A percentile compares a stretch with the other conserved stretches of the same genome.
Conservation (phyloP, 192 early-diverging fungal species). For the Piromyces finnis region DNA sequence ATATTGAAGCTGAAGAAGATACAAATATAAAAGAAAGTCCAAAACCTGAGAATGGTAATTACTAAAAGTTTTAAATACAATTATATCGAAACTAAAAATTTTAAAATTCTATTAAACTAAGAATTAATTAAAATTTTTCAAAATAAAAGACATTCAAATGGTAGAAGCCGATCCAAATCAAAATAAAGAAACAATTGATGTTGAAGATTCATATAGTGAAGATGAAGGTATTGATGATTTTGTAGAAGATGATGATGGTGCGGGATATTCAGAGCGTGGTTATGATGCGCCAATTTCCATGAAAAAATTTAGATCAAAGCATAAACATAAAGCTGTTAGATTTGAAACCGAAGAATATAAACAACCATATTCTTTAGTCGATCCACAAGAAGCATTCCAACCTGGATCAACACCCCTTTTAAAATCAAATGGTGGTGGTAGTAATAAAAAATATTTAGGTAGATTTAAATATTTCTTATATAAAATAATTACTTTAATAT, state of each 20-base stretch:
- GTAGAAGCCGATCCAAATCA: neutral
- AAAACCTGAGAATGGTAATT: neutral
- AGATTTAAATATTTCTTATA: neutral
- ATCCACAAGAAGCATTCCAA: slow-evolving; percentile 57
- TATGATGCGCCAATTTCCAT: neutral
- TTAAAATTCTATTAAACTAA: too few relatives aligned
- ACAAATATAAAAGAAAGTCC: neutral
- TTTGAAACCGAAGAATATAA: neutral
- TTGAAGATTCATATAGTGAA: slow-evolving; percentile 13
- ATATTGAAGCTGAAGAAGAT: neutral
- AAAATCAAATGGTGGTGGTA: slow-evolving; percentile 6
- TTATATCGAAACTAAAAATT: too few relatives aligned
- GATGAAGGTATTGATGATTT: slow-evolving; percentile 57
- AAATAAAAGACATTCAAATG: too few relatives aligned
- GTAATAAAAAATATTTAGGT: slow-evolving; percentile 2
- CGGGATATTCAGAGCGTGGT: slow-evolving; percentile 31
- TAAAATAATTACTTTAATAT: too few relatives aligned
- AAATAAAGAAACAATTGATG: slow-evolving; percentile 1
- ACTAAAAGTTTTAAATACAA: neutral
- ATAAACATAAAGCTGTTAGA: neutral
- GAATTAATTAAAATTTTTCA: too few relatives aligned
- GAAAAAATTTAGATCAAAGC: slow-evolving; percentile 7
- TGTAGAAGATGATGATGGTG: slow-evolving; percentile 77
- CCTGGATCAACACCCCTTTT: slow-evolving; percentile 56
- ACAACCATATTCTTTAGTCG: neutral